Conservation (phyloP, 192 early-diverging fungal genomes). For the Phlyctochytrium arcticum region DNA sequence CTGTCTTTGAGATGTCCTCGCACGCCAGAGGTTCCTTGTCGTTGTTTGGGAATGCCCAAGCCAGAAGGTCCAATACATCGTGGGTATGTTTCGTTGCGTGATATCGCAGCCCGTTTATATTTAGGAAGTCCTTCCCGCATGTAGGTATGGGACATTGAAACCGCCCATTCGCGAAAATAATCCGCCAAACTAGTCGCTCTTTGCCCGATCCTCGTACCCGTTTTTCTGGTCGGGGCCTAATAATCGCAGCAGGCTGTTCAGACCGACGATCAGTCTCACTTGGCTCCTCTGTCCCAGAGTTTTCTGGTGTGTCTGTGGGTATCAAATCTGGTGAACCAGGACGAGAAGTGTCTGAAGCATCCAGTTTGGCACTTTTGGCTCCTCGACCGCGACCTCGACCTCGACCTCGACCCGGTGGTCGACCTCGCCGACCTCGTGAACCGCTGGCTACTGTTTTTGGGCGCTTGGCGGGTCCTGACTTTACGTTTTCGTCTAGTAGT, state of each 20-base stretch:
- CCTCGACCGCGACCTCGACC: neutral
- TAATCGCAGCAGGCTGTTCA: neutral
- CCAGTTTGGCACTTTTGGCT: neutral
- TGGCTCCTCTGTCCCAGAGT: too few relatives aligned
- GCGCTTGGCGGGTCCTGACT: neutral
- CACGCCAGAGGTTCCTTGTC: neutral
- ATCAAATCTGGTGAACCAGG: neutral
- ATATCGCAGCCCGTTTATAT: slow-evolving; percentile 11
- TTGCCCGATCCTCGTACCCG: neutral
- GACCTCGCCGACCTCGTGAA: neutral
- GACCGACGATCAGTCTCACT: neutral
- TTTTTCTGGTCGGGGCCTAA: neutral
- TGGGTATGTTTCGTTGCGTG: slow-evolving; percentile 13
- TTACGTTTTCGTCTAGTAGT: neutral
- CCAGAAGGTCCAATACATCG: slow-evolving; percentile 16
- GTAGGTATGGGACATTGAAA: slow-evolving; percentile 13
- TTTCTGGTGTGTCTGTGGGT: neutral
- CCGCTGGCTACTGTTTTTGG: neutral
- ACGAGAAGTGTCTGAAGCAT: neutral
- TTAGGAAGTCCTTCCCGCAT: slow-evolving; percentile 21
- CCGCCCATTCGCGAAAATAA: neutral
- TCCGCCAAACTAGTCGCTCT: neutral
- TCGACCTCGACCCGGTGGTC: neutral
- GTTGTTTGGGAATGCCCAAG: slow-evolving; percentile 8
- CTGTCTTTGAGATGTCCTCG: neutral